Conservation (phyloP, 1,284 basidiomycete genomes). For the Puccinia horiana region DNA sequence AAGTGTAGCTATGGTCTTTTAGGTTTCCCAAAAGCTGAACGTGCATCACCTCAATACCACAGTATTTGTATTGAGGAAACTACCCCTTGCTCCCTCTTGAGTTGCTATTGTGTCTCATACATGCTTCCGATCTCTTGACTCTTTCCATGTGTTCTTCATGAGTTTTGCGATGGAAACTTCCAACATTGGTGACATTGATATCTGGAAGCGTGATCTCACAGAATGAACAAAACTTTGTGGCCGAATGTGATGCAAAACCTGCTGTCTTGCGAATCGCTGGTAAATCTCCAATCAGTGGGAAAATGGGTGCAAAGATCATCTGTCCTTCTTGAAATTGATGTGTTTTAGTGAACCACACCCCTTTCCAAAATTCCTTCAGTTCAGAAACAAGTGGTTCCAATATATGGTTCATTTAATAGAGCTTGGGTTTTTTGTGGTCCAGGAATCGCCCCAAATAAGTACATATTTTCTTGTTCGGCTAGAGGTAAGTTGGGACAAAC, state of each 20-base stretch:
- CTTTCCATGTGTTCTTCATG: no score
- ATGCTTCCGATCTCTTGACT: no score
- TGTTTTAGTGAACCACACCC: neutral
- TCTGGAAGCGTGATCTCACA: no score
- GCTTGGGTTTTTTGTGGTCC: conserved; percentile 19
- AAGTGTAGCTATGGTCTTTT: neutral
- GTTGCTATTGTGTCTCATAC: neutral
- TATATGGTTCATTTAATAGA: conserved; percentile 11
- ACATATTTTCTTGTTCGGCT: neutral
- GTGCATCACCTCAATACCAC: conserved; percentile 18
- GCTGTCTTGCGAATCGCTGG: neutral
- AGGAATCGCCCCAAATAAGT: conserved; percentile 16
- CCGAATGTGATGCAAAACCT: no score
- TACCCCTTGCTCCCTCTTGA: neutral
- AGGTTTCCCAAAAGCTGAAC: no score
- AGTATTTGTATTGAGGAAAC: neutral
- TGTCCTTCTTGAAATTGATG: neutral
- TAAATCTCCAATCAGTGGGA: conserved; percentile 14
- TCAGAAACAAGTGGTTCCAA: conserved; percentile 8
- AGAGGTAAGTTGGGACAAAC: conserved; percentile 29
- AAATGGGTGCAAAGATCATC: neutral
- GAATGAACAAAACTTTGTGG: no score
- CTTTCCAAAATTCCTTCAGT: conserved; percentile 9
- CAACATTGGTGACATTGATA: no score
- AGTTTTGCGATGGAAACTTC: no score